Conservation (phyloP, 805 yeast species). For the Kluyveromyces siamensis region DNA sequence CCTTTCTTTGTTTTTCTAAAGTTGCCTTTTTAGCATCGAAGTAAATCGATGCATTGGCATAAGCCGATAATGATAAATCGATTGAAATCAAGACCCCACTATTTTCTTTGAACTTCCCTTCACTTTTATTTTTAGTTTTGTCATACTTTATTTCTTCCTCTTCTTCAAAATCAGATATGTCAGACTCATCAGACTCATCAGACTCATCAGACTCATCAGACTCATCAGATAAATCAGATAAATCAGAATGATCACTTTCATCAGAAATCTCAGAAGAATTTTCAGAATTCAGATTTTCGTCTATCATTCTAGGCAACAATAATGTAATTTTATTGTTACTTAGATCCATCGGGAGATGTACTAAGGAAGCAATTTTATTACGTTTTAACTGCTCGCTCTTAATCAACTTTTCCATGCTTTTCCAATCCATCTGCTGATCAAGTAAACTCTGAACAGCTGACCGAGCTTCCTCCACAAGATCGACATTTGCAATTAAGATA, state of each 20-base stretch:
- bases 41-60: slow-evolving; percentile 79
- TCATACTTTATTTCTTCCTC: neutral
- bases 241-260: slow-evolving; percentile 9
- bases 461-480: slow-evolving; percentile 63
- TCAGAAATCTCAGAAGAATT: slow-evolving; percentile 23
- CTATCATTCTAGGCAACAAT: slow-evolving; percentile 35
- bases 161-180: slow-evolving; percentile 4
- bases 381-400: slow-evolving; percentile 59
- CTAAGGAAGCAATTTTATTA: slow-evolving; percentile 51
- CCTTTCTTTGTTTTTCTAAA: slow-evolving; percentile 67
- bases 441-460: slow-evolving; percentile 55
- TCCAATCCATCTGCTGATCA: slow-evolving; percentile 91
- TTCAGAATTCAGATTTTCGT: slow-evolving; percentile 19
- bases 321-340: slow-evolving; percentile 58
- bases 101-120: slow-evolving; percentile 1
- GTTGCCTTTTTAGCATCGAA: slow-evolving; percentile 72
- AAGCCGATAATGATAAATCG: slow-evolving; percentile 65
- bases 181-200: slow-evolving; percentile 18
- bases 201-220: slow-evolving; percentile 17
- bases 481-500: slow-evolving; percentile 59
- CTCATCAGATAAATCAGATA: slow-evolving; percentile 15
- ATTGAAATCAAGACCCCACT: slow-evolving; percentile 34
- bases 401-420: slow-evolving; percentile 69
- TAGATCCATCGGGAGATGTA: slow-evolving; percentile 62
- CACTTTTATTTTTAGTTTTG: neutral